Evolutionary conservation across 352 stramenopile genomes (phyloP), one percentile per base, ranked within the genome.

Genomic region (Bremia lactucae): DNA sequence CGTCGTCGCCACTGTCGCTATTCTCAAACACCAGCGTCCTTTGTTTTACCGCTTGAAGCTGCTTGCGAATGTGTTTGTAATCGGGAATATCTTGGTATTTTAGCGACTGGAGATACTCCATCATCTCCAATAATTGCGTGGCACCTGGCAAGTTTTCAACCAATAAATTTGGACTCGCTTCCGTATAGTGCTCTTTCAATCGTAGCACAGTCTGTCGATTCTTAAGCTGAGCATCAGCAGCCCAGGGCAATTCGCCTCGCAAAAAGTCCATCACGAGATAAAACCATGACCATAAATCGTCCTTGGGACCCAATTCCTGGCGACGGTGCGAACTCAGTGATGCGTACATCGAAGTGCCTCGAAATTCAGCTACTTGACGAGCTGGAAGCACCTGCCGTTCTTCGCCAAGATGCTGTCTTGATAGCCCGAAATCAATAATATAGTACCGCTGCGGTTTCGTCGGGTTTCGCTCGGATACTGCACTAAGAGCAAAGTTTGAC

Each of bases 221-320:
- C 41, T 93, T 93, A 15, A 83, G 65, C 42, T 91, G 81, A 4
- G 81, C 81, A 31, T 93, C 81, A 2, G 59, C 46, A 14, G 78
- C 78, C 81, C 81, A 93, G 1, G 81, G 81, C 33, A 93, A 49
- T 24, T 93, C 81, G 15, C 81, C 81, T 6, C 81, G 76, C 59
- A 93, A 70, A 42, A 95, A 87, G 31, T 95, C 83, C 45, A 95
- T 70, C 13, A 95, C 77, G 10, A 90, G 59, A 49, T 91, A 95
- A 37, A 88, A 87, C 80, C 79, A 90, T 24, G 80, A 95, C 78
- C 81, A 93, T 19, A 95, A 44, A 43, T 95, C 83, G 42, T 95
- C 83, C 31, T 87, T 87, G 0, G 75, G 79, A 0, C 83, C 79
- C 4, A 93, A 53, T 26, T 93, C 80, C 40, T 88, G 70, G 10